Percentiles rank a stretch among this genome's conserved stretches.
These are phyloP conservation scores for Geotrichum restrictum DNA, from an alignment of 1,139 yeast species.

Conservation along the genomic window DNA sequence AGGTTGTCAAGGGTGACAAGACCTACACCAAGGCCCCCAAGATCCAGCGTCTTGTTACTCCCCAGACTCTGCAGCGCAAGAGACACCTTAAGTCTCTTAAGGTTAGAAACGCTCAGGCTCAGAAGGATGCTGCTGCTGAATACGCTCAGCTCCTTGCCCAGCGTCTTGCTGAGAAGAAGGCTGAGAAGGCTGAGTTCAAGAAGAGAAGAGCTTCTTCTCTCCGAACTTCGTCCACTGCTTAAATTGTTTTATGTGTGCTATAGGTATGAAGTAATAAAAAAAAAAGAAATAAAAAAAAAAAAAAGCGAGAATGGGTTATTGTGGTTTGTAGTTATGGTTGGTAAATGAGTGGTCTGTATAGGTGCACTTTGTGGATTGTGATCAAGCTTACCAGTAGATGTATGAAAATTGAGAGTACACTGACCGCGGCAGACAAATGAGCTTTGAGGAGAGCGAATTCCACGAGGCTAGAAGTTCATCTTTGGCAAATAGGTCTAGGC, in stretches of 20 bases:
- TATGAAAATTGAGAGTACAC: too few relatives aligned
- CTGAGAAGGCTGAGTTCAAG: slow-evolving; percentile 95
- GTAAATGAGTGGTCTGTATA: neutral
- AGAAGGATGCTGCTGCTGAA: slow-evolving; percentile 99
- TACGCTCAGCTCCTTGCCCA: slow-evolving; percentile 98
- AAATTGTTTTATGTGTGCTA: slow-evolving; percentile 17
- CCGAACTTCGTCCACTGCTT: slow-evolving; percentile 45
- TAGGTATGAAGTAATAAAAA: slow-evolving; percentile 5
- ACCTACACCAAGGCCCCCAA: slow-evolving; percentile 99
- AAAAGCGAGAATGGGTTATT: too few relatives aligned
- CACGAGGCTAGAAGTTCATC: too few relatives aligned
- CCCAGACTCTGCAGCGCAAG: slow-evolving; percentile 99
- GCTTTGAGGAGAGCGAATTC: too few relatives aligned
- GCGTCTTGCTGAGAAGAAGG: slow-evolving; percentile 96
- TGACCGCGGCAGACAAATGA: too few relatives aligned
- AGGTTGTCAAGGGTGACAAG: slow-evolving; percentile 96
- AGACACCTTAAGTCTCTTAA: slow-evolving; percentile 92
- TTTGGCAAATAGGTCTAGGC: too few relatives aligned
- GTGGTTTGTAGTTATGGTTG: neutral
- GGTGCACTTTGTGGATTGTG: too few relatives aligned
- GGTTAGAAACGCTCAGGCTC: slow-evolving; percentile 96
- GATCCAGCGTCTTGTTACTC: slow-evolving; percentile 99
- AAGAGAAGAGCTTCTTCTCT: slow-evolving; percentile 99
- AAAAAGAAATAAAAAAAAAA: neutral
- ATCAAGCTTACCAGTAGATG: too few relatives aligned